Evolutionary conservation across 768 basidiomycete species (phyloP), one percentile per base, ranked within the genome.

Genomic region (Sutorius australiensis): DNA sequence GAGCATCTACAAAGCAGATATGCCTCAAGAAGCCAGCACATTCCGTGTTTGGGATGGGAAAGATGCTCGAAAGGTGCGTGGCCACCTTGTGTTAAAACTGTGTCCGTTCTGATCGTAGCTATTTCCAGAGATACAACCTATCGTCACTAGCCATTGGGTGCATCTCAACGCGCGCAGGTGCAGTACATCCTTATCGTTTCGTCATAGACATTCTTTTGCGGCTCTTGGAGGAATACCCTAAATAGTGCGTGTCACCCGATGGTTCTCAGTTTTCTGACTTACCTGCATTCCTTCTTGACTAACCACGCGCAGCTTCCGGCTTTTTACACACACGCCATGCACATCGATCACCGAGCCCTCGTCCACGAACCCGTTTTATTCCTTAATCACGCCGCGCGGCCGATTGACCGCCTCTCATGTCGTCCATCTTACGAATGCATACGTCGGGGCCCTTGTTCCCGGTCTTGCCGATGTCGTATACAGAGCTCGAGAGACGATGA

Each of bases 151-250:
- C 73, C 2, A 63, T 73, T 1, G 87, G 84, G 0, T 79, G 77
- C 52, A 73, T 88, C 39, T 63, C 72, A 12, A 80, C 77, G 24
- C 67, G 67, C 0, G 87, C 80, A 2, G 86, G 83, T 1, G 82
- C 87, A 0, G 67, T 84, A 28, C 85, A 89, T 53, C 83, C 87
- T 0, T 89, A 89, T 64, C 80, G 83, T 17, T 73, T 86, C 30
- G 80, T 88, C 12, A 86, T 85, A 1, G 76, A 76, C 2, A 74
- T 87, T 24, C 67, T 87, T 19, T 56, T 70, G 13, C 79, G 79
- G 40, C 76, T 87, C 2, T 67, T 87, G 6, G 54, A 69, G 11
- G 70, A 72, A n/a, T 76, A 84, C 56, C 67, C 77, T 11, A 67
- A 79, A 19, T 48, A 50, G 67, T 71, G 17, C 60, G 72, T 28